Evolutionary conservation across 75 land plant species (phyloP), one percentile per base, ranked within the genome.

Genomic region (Selaginella tamariscina): DNA sequence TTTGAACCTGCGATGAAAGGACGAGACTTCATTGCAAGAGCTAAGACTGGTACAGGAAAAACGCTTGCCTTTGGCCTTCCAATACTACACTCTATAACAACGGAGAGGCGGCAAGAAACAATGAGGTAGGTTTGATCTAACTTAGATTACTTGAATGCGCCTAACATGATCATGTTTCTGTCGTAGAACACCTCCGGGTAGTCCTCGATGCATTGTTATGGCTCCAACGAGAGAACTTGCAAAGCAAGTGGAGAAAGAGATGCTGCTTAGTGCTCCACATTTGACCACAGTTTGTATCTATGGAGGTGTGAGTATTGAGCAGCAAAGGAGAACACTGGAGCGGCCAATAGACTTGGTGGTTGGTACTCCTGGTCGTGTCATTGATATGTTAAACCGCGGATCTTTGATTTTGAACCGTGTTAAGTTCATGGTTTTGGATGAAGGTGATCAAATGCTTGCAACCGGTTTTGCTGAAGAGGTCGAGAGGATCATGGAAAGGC

Each of bases 361-460:
- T 68, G 98, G 98, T 65, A 94, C 98, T 2, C 98, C 98, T 26
- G 98, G 98, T 26, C 79, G 98, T 22, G 66, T 94, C 0, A 87
- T 85, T 74, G 98, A 94, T 72, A 71, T 94, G 32, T 73, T 94
- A 24, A 74, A 90, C 15, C 72, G 82, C 27, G 74, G 77, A 56
- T 77, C 75, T 27, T 75, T 94, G 67, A 70, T 69, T 67, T 66
- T 94, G 29, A 75, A 80, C 57, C 96, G 90, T 69, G 88, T 94
- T 67, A 73, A 83, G 57, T 83, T 65, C 77, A 65, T 90, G 71
- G 86, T 94, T 8, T 75, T 94, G 11, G 98, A 94, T 73, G 98
- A 94, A 82, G 98, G 96, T 39, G 98, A 94, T 73, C 88, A 83
- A 71, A 94, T 94, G 98, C 86, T 94, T 78, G 96, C 91, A 33